Percentiles rank a stretch among this genome's conserved stretches.
These are phyloP conservation scores for Penicillium sp. DNA, from an alignment of 2,329 filamentous ascomycete species.

Conservation along the genomic window DNA sequence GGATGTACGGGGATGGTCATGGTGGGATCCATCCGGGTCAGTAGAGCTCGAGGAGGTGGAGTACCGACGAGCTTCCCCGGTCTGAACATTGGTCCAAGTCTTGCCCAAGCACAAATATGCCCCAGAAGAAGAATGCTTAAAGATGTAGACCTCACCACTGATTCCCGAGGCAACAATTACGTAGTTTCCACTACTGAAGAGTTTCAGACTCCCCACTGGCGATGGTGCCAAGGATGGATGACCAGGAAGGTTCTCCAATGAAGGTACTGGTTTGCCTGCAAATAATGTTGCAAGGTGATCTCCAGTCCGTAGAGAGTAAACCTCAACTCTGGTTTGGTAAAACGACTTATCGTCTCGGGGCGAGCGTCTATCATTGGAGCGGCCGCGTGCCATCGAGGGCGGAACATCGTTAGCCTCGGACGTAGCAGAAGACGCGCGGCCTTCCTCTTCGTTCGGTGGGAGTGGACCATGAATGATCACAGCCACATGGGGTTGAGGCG, in stretches of 20 bases:
- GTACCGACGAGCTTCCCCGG: conserved; percentile 40
- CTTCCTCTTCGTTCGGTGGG: conserved; percentile 46
- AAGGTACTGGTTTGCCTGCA: conserved; percentile 61
- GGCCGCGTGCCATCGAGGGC: conserved; percentile 23
- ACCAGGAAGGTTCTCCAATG: conserved; percentile 54
- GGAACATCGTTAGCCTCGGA: conserved; percentile 37
- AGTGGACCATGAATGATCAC: conserved; percentile 76
- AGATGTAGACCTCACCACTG: conserved; percentile 86
- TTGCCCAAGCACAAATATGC: conserved; percentile 72
- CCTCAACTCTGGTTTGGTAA: conserved; percentile 83
- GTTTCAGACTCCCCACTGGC: conserved; percentile 66
- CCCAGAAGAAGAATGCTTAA: conserved; percentile 39
- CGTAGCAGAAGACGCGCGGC: conserved; percentile 29
- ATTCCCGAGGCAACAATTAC: conserved; percentile 71
- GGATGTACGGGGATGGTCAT: conserved; percentile 32
- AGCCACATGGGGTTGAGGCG: conserved; percentile 68
- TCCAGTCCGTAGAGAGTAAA: conserved; percentile 79
- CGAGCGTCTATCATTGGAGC: conserved; percentile 19
- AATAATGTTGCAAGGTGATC: conserved; percentile 69
- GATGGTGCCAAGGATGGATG: conserved; percentile 63
- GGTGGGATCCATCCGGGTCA: conserved; percentile 41
- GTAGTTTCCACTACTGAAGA: conserved; percentile 68
- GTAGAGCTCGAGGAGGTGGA: conserved; percentile 46
- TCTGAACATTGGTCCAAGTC: conserved; percentile 82
- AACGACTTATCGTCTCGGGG: conserved; percentile 28